phyloP scores from a whole-genome alignment of 148 eudicot genomes.

The Silene latifolia region DNA sequence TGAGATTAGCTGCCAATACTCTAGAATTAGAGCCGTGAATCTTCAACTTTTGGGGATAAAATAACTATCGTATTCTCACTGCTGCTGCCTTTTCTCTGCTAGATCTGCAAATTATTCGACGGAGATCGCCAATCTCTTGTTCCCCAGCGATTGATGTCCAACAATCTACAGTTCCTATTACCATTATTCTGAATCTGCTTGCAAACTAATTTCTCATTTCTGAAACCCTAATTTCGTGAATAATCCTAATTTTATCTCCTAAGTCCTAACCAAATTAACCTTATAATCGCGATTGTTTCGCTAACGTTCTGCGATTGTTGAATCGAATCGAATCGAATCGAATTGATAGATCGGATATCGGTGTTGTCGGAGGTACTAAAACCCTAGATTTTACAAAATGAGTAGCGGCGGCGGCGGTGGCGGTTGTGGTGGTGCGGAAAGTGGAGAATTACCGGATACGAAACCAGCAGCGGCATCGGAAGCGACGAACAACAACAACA shows the following conservation, averaged over 20 bases:
- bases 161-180: too few relatives aligned
- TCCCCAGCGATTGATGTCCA: neutral
- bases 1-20: too few relatives aligned
- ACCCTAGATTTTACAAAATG: constrained; percentile 41
- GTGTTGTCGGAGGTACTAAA: constrained; percentile 21
- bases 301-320: neutral
- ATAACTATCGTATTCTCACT: too few relatives aligned
- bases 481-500: constrained; percentile 9
- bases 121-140: neutral
- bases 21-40: too few relatives aligned
- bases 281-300: neutral
- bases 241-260: constrained; percentile 7
- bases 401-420: constrained; percentile 20
- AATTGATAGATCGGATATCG: neutral
- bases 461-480: neutral
- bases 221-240: constrained; percentile 25
- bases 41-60: too few relatives aligned
- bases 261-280: neutral
- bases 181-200: too few relatives aligned
- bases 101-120: too few relatives aligned
- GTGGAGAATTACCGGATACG: constrained; percentile 50
- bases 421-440: constrained; percentile 34
- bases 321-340: neutral
- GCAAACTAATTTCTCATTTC: constrained; percentile 2
- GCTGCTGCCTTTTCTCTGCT: too few relatives aligned